A percentile compares a stretch with the other conserved stretches of the same genome.
Evolutionary conservation across 1,284 basidiomycete genomes (phyloP).

Genomic region (Melampsora americana): DNA sequence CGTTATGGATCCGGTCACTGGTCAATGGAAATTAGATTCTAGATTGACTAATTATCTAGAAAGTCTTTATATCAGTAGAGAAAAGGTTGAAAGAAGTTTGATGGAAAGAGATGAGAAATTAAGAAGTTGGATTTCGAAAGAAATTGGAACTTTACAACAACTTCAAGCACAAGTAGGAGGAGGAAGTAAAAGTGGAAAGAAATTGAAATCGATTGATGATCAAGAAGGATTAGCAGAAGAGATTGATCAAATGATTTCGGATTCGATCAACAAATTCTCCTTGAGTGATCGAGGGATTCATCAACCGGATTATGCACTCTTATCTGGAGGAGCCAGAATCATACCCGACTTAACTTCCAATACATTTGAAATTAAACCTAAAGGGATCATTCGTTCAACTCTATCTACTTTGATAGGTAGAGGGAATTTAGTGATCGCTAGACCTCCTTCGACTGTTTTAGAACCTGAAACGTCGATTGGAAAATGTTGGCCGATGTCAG

Average conservation of each 20-base stretch:
- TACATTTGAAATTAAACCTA: conserved; percentile 67
- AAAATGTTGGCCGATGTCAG: conserved; percentile 87
- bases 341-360: conserved; percentile 76
- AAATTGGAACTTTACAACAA: no score
- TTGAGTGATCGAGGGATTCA: conserved; percentile 75
- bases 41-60: background rate
- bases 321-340: conserved; percentile 73
- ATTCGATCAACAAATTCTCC: no score
- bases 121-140: background rate
- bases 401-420: conserved; percentile 63
- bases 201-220: conserved; percentile 55
- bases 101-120: conserved; percentile 2
- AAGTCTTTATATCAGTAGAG: background rate
- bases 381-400: conserved; percentile 52
- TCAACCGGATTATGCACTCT: conserved; percentile 77
- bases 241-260: conserved; percentile 47
- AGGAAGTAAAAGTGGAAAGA: no score
- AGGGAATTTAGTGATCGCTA: conserved; percentile 61
- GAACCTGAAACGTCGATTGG: conserved; percentile 77
- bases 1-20: background rate
- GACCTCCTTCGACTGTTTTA: conserved; percentile 76
- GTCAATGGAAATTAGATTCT: background rate
- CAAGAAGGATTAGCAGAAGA: no score
- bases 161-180: conserved; percentile 20
- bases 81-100: background rate